A percentile compares a stretch with the other conserved stretches of the same genome.
Evolutionary conservation across 768 basidiomycete species (phyloP).

Genomic region (Gloeophyllum trabeum): DNA sequence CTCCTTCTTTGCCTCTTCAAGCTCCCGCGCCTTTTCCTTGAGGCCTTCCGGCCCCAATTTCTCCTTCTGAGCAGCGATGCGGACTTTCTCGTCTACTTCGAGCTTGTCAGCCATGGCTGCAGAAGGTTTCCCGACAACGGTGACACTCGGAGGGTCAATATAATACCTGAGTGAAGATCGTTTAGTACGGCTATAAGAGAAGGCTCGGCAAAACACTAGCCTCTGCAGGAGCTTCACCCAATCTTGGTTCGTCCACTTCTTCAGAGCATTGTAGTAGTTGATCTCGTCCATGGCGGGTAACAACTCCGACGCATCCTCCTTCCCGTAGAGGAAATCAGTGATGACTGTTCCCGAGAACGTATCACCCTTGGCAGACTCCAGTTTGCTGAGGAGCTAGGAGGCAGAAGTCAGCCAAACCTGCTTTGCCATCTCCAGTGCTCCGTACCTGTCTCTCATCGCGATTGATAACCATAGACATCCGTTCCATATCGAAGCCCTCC

Average conservation of each 20-base stretch:
- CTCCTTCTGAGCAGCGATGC: slow-evolving; percentile 58
- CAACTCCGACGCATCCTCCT: slow-evolving; percentile 73
- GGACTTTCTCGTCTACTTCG: slow-evolving; percentile 69
- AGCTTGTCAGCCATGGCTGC: slow-evolving; percentile 70
- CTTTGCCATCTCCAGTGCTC: no score
- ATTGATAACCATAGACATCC: slow-evolving; percentile 80
- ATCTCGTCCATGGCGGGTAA: slow-evolving; percentile 68
- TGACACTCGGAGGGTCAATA: slow-evolving; percentile 56
- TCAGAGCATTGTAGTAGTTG: slow-evolving; percentile 52
- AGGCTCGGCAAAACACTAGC: slow-evolving; percentile 27
- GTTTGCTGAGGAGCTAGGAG: slow-evolving; percentile 64
- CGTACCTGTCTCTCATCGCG: slow-evolving; percentile 80
- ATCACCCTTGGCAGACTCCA: slow-evolving; percentile 79
- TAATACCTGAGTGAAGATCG: slow-evolving; percentile 50
- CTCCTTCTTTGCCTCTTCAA: slow-evolving; percentile 79
- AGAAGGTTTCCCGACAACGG: slow-evolving; percentile 86
- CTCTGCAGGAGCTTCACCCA: slow-evolving; percentile 72
- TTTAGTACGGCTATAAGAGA: neutral
- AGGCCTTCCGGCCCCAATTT: slow-evolving; percentile 76
- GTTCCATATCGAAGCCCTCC: slow-evolving; percentile 80
- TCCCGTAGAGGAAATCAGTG: slow-evolving; percentile 79
- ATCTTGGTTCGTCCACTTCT: slow-evolving; percentile 59
- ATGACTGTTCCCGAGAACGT: slow-evolving; percentile 68
- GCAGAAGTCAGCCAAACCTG: slow-evolving; percentile 2
- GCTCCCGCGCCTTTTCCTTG: slow-evolving; percentile 46